A percentile compares a stretch with the other conserved stretches of the same genome.
Conservation (phyloP, 768 basidiomycete genomes). For the Pholiota molesta region DNA sequence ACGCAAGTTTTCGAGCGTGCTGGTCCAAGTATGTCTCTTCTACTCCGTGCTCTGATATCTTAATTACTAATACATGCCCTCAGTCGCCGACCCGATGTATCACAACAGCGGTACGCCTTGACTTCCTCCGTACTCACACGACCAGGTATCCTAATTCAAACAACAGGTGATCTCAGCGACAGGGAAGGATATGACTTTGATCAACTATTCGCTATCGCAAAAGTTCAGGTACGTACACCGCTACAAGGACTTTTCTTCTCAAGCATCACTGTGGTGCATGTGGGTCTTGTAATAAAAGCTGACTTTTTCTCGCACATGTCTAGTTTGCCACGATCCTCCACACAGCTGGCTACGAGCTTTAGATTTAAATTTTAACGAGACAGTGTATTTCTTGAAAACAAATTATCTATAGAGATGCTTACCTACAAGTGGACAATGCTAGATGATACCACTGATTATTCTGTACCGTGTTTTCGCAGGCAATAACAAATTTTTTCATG, state of each 20-base stretch:
- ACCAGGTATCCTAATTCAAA: constrained; percentile 4
- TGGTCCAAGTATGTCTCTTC: constrained; percentile 57
- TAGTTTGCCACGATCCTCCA: constrained; percentile 76
- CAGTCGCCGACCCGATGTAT: constrained; percentile 89
- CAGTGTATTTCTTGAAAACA: not conserved
- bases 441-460: not conserved
- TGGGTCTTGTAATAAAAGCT: not conserved
- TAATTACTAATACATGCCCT: constrained; percentile 6
- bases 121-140: constrained; percentile 2
- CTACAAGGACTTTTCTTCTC: not conserved
- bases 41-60: not conserved
- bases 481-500: not conserved
- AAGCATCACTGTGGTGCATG: not conserved
- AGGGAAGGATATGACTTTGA: constrained; percentile 82
- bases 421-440: not conserved
- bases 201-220: constrained; percentile 82
- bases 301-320: not conserved
- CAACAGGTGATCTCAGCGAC: constrained; percentile 72
- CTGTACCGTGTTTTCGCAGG: not conserved
- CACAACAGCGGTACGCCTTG: constrained; percentile 71
- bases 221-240: constrained; percentile 70
- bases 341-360: constrained; percentile 60
- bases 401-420: not conserved
- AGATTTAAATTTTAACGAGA: not conserved
- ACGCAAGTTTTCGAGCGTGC: constrained; percentile 90